Evolutionary conservation across 75 land plant species (phyloP), one percentile per base, ranked within the genome.

Genomic region (Adiantum capillusveneris): DNA sequence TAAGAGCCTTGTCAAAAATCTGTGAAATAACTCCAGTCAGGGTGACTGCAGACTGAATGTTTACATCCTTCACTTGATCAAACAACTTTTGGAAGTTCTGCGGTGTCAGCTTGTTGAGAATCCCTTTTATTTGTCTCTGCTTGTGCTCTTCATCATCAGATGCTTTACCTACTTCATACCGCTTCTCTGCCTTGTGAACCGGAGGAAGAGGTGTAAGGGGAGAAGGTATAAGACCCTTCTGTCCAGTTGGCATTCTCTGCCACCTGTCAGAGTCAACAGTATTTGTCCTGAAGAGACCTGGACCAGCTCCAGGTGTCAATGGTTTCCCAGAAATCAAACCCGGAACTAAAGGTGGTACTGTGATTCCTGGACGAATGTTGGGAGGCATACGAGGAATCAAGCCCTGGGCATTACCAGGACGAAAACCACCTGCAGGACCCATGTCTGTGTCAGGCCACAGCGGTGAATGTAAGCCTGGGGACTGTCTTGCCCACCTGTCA

Each of bases 41-140:
- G 13, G 99, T 90, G 0, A 60, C 48, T 25, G 79, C 86, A 63
- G 78, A 83, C 53, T 90, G 93, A 63, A 95, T 84, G 31, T 84
- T 79, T 16, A 90, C 86, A 7, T 76, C 88, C 71, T 95, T 84
- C 22, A 94, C 98, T 77, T 95, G 81, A 22, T 65, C 79, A 77
- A 90, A 95, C 1, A 95, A 79, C 45, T 84, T 90, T 22, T 95
- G 92, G 74, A 95, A 95, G 71, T 95, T 95, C 44, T 95, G 96
- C 20, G 99, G 99, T 0, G 99, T 95, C 28, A 95, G 71, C 69
- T 95, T 95, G 76, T 95, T 95, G 20, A 95, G 59, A 14, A 95
- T 95, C 22, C 70, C 86, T 65, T 95, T 95, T 44, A 95, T 57
- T 51, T 79, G 83, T 62, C 99, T 79, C 60, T 95, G 96, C 74